Percentiles rank a stretch among this genome's conserved stretches.
Evolutionary conservation across 306 rosid species (phyloP).

Genomic region (Delonix regia): DNA sequence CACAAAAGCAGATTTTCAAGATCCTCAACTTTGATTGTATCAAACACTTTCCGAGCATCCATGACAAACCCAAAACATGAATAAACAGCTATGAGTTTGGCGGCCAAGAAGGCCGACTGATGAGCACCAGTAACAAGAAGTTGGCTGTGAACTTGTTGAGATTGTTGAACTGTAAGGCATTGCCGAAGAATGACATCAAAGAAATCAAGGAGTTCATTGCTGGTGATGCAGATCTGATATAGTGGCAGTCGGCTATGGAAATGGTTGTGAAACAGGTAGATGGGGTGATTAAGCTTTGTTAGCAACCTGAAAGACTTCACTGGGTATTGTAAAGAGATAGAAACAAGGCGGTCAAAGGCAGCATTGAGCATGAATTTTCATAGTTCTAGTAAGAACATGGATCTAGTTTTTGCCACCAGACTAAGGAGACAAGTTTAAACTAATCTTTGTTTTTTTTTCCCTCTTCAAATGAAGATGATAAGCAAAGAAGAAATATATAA

Average conservation of each 20-base stretch:
- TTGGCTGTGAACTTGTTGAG: conserved; percentile 65
- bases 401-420: background rate
- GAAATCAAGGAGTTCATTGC: conserved; percentile 45
- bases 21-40: conserved; percentile 36
- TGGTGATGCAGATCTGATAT: background rate
- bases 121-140: conserved; percentile 41
- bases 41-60: conserved; percentile 59
- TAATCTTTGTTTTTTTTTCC: background rate
- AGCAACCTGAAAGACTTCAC: conserved; percentile 7
- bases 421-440: background rate
- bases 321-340: conserved; percentile 16
- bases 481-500: background rate
- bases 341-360: conserved; percentile 30
- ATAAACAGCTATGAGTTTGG: conserved; percentile 62
- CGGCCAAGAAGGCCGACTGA: conserved; percentile 56
- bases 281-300: conserved; percentile 28
- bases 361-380: conserved; percentile 55
- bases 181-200: conserved; percentile 49
- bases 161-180: conserved; percentile 49
- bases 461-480: background rate
- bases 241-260: background rate
- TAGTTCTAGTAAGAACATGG: background rate
- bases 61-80: conserved; percentile 47
- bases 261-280: background rate
- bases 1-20: conserved; percentile 54